These are phyloP conservation scores for Psilocybe cubensis DNA, from an alignment of 768 basidiomycete genomes.

Conservation along the genomic window DNA sequence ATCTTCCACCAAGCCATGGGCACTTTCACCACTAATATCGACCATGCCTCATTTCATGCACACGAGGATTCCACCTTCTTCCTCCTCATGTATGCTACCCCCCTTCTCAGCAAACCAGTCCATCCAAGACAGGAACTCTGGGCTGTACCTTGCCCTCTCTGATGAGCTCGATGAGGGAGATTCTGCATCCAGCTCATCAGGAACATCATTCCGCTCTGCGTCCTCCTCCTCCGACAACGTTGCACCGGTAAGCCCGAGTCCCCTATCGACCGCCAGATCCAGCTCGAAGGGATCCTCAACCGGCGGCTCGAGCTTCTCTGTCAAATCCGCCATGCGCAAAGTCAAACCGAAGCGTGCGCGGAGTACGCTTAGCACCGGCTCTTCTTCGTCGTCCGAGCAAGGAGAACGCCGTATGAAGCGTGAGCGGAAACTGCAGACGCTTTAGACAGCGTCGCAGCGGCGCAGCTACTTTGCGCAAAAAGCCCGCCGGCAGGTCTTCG, in stretches of 20 bases:
- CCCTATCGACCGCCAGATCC: slow-evolving; percentile 31
- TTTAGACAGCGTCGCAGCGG: slow-evolving; percentile 50
- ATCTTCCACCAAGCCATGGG: slow-evolving; percentile 84
- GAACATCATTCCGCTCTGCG: slow-evolving; percentile 14
- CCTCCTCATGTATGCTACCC: slow-evolving; percentile 16
- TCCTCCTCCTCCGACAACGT: slow-evolving; percentile 19
- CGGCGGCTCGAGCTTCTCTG: slow-evolving; percentile 12
- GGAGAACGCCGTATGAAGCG: slow-evolving; percentile 21
- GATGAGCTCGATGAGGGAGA: slow-evolving; percentile 3
- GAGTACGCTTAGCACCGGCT: too few relatives aligned
- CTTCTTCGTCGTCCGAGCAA: slow-evolving; percentile 20
- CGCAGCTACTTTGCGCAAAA: slow-evolving; percentile 65
- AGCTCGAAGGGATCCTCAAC: slow-evolving; percentile 29
- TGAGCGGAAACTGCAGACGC: slow-evolving; percentile 17
- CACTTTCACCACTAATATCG: slow-evolving; percentile 78
- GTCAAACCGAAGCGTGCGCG: slow-evolving; percentile 28
- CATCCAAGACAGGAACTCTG: slow-evolving; percentile 58
- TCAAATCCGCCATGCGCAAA: slow-evolving; percentile 28
- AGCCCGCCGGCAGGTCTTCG: slow-evolving; percentile 61
- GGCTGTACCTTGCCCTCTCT: slow-evolving; percentile 46
- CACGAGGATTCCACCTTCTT: slow-evolving; percentile 27
- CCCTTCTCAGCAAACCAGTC: slow-evolving; percentile 55
- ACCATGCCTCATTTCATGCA: slow-evolving; percentile 83
- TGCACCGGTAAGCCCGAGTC: too few relatives aligned
- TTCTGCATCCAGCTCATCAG: slow-evolving; percentile 1